phyloP scores from a whole-genome alignment of 179 eudicot genomes.

The Heliamphora pulchella region DNA sequence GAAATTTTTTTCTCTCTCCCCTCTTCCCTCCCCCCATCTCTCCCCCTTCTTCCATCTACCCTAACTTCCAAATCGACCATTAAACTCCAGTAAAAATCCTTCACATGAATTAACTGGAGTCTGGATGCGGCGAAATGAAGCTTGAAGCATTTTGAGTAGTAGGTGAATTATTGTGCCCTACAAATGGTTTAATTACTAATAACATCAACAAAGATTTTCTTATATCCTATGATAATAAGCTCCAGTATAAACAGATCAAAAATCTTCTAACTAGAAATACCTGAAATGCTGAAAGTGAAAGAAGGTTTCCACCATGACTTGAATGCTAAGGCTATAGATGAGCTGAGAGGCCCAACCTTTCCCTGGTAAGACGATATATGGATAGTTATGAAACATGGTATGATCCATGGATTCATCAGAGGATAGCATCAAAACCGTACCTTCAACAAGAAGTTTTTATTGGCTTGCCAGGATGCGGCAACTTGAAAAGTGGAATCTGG shows the following conservation, averaged over 20 bases:
- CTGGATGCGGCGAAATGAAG: not conserved
- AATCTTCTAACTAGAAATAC: conserved; percentile 26
- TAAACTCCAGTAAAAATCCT: not conserved
- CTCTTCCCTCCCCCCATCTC: not conserved
- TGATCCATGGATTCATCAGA: conserved; percentile 1
- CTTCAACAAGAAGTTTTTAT: conserved; percentile 83
- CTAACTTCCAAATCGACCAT: not conserved
- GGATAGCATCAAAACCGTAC: conserved; percentile 26
- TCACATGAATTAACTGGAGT: not conserved
- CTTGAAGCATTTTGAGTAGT: not conserved
- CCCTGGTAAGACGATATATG: conserved; percentile 40
- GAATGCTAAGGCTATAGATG: conserved; percentile 74
- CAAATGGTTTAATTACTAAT: not conserved
- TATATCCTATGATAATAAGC: not conserved
- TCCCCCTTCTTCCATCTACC: not conserved
- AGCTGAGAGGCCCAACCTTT: conserved; percentile 72
- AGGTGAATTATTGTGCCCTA: not conserved
- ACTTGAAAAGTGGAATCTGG: conserved; percentile 77
- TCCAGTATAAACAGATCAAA: not conserved
- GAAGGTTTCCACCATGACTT: conserved; percentile 99
- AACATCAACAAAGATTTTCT: not conserved
- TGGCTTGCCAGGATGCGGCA: conserved; percentile 98
- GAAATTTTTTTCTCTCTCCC: not conserved
- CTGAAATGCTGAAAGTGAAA: conserved; percentile 79
- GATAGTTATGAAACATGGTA: not conserved